Conservation (phyloP, 2,329 filamentous ascomycete genomes). For the Scorias spongiosa region DNA sequence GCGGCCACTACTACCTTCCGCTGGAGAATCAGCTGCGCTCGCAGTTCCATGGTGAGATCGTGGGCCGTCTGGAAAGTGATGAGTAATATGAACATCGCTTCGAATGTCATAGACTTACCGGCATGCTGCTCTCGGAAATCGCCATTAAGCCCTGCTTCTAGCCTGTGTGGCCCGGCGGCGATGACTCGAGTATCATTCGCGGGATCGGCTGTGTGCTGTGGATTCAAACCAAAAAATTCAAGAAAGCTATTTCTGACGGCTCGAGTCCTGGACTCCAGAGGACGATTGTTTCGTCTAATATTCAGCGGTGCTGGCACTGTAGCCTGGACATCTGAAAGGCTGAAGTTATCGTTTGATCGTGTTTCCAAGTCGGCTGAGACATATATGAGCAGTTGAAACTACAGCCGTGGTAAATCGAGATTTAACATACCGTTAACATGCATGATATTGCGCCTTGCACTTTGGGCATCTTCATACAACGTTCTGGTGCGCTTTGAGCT, state of each 20-base stretch:
- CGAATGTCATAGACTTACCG: no score
- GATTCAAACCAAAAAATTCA: not conserved
- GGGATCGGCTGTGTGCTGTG: not conserved
- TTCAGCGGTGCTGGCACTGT: not conserved
- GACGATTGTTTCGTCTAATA: not conserved
- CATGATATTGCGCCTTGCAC: constrained; percentile 16
- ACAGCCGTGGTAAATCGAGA: not conserved
- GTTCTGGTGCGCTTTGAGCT: constrained; percentile 7
- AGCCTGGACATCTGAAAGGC: not conserved
- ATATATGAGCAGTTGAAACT: not conserved
- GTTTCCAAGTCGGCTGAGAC: not conserved
- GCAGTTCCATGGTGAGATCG: no score
- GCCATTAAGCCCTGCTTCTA: no score
- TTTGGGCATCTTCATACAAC: constrained; percentile 14
- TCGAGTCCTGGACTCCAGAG: not conserved
- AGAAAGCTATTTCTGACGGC: not conserved
- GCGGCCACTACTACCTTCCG: no score
- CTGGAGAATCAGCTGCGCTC: no score
- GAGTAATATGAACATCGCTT: no score
- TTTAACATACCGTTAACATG: not conserved
- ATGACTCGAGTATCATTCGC: no score
- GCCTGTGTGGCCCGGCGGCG: no score
- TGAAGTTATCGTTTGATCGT: not conserved
- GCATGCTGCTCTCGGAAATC: no score
- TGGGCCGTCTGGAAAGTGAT: no score